Conservation (phyloP, 495 filamentous ascomycete species). For the Lasiosphaeria hispida region DNA sequence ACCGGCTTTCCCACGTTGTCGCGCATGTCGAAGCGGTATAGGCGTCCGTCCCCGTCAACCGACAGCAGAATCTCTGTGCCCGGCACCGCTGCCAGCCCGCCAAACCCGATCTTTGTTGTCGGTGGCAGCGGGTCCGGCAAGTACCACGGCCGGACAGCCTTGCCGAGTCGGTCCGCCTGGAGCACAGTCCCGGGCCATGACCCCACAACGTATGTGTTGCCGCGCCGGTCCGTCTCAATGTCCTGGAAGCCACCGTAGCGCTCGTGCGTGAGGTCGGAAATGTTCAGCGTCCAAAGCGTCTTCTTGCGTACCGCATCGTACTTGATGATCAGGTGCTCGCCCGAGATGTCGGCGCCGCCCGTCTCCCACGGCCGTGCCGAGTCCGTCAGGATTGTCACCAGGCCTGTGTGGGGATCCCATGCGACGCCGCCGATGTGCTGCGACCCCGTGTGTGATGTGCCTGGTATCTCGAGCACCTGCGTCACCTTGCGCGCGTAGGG, state of each 20-base stretch:
- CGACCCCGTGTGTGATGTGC: constrained; percentile 25
- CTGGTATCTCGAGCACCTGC: constrained; percentile 27
- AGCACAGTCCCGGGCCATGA: constrained; percentile 32
- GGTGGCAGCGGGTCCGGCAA: constrained; percentile 12
- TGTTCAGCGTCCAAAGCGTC: constrained; percentile 29
- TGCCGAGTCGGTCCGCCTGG: constrained; percentile 25
- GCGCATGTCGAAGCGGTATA: constrained; percentile 33
- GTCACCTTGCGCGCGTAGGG: constrained; percentile 29
- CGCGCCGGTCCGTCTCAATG: constrained; percentile 29
- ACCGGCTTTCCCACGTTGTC: constrained; percentile 21
- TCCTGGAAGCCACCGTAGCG: constrained; percentile 35
- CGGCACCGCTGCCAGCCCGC: constrained; percentile 29
- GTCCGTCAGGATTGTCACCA: constrained; percentile 34
- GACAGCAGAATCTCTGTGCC: constrained; percentile 28
- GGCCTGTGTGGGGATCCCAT: constrained; percentile 30
- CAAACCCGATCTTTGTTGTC: constrained; percentile 27
- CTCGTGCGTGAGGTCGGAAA: constrained; percentile 24
- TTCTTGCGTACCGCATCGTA: constrained; percentile 15
- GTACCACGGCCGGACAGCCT: constrained; percentile 29
- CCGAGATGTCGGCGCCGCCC: constrained; percentile 25
- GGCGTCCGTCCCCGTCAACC: constrained; percentile 28
- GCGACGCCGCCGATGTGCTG: constrained; percentile 37
- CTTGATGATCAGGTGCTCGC: constrained; percentile 29
- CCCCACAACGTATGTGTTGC: constrained; percentile 37
- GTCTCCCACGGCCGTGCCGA: constrained; percentile 28